Evolutionary conservation across 345 rosid genomes (phyloP), one percentile per base, ranked within the genome.

Genomic region (Viola odorata): DNA sequence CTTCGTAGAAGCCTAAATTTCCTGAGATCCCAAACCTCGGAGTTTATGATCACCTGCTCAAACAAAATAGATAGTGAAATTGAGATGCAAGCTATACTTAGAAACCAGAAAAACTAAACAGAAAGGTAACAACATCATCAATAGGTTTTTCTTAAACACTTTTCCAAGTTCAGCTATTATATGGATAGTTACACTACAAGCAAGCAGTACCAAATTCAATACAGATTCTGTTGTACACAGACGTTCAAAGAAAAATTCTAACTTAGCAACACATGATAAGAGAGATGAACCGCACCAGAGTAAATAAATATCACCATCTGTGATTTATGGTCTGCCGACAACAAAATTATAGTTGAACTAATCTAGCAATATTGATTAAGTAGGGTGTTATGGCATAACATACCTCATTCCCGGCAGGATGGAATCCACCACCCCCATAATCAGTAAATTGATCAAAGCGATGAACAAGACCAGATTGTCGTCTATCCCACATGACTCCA

Each of bases 351-450:
- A 11, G 11, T 37, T 3, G 9, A 23, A 38, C 39, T 15, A 42
- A 11, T 48, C 49, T 8, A 37, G 38, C 50, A 41, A 10, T 23
- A 23, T 23, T 23, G 32, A 23, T 23, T 23, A 23, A 23, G 32
- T 2, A 23, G 32, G 38, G 45, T 37, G 41, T 12, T 12, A 64
- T 12, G 40, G 44, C 12, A 61, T 37, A n/a, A 37, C 51, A 56
- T 87, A 94, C 99, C 97, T 94, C 99, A 67, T 85, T 90, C 63
- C 96, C 86, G 71, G 97, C 88, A 75, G 99, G 99, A 81, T 90
- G 99, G 71, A 86, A 94, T 42, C 97, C 99, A 56, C 99, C 97
- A 9, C 99, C 99, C 3, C 99, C 99, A 75, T 88, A 85, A 78
- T 94, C 97, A 0, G 95, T 77, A 66, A 88, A 90, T 67, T 90